Conservation (phyloP, 2,329 filamentous ascomycete species). For the Diaporthe capsici region DNA sequence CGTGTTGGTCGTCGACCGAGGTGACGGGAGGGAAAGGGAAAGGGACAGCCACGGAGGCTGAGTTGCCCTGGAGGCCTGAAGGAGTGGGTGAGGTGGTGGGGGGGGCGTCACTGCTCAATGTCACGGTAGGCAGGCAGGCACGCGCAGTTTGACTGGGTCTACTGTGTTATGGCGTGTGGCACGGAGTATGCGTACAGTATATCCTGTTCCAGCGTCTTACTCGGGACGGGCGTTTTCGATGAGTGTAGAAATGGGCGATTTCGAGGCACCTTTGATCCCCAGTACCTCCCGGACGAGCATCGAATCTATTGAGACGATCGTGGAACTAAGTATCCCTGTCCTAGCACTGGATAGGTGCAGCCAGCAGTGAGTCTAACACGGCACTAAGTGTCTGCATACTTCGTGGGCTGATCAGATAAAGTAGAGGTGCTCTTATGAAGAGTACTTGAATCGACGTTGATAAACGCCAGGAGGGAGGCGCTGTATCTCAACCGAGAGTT, state of each 20-base stretch:
- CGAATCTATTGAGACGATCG: conserved; percentile 23
- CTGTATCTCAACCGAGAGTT: neutral
- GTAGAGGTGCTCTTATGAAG: neutral
- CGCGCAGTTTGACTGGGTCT: neutral
- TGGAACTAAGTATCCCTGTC: conserved; percentile 20
- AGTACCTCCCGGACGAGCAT: neutral
- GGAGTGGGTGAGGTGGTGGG: neutral
- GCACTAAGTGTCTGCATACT: neutral
- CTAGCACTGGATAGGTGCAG: conserved; percentile 19
- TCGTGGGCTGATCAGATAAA: conserved; percentile 4
- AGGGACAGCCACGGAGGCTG: conserved; percentile 10
- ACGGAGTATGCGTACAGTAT: neutral
- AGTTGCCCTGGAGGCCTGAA: neutral
- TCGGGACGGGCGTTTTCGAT: neutral
- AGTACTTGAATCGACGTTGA: neutral
- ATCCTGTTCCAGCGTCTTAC: neutral
- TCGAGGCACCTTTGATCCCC: neutral
- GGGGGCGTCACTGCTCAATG: neutral
- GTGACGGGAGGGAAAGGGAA: neutral
- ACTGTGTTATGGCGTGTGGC: neutral
- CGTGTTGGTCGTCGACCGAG: neutral
- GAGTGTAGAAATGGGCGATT: conserved; percentile 12
- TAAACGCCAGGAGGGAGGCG: neutral
- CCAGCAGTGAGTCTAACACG: neutral
- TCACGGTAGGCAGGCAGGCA: neutral